Evolutionary conservation across 2,329 filamentous ascomycete genomes (phyloP), one percentile per base, ranked within the genome.

Genomic region (Boeremia exigua): DNA sequence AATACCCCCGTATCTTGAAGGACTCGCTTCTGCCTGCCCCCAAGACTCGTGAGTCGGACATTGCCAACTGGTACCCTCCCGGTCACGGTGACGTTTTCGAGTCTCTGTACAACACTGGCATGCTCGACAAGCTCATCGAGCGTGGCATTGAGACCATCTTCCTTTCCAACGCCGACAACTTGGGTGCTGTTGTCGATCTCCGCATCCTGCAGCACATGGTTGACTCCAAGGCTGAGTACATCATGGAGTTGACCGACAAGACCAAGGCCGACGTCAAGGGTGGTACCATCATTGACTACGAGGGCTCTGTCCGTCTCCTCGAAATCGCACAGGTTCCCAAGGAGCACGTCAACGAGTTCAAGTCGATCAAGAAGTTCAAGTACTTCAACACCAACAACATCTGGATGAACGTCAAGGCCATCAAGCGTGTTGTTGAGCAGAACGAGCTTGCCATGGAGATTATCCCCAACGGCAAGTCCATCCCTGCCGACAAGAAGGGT

Each of bases 341-440:
- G 88, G 92, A 99, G 84, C 95, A 99, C 81, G 91, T 95, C 78
- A 98, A 99, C 82, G 95, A 99, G 83, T 99, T 99, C 91, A 99
- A 99, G 88, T 97, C 93, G 44, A 99, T 99, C 86, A 99, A 99
- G 89, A 99, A 99, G 86, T 99, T 99, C 90, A 97, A 96, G 86
- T 99, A 99, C 88, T 99, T 99, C 89, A 99, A 99, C 88, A 99
- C 95, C 80, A 99, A 99, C 90, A 99, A 99, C 87, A 97, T 99
- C 81, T 99, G 95, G 95, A 90, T 99, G 85, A 96, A 96, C 83
- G 86, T 97, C 71, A 88, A 91, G 77, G 95, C 95, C 68, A 90
- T 99, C 81, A 98, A 98, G 89, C 93, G 95, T 59, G 92, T 99
- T 50, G 95, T 99, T 7, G 95, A 98, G 86, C 92, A 96, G 79